Conservation (phyloP, 2,329 filamentous ascomycete genomes). For the Helotiales sp. region DNA sequence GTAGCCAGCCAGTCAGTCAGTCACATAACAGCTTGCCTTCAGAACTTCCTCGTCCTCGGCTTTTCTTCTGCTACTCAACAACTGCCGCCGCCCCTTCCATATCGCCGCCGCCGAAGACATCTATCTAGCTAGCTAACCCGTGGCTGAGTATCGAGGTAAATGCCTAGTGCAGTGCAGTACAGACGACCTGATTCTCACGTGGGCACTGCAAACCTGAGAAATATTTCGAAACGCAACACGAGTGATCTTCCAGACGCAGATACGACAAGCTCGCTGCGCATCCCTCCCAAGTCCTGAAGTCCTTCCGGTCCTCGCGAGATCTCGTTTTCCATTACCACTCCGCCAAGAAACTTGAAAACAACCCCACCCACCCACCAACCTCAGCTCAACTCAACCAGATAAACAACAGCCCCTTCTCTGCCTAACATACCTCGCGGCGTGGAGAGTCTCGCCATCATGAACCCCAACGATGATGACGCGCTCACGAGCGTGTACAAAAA, state of each 20-base stretch:
- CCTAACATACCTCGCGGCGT: conserved; percentile 25
- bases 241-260: conserved; percentile 26
- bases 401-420: neutral
- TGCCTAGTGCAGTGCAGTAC: neutral
- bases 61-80: neutral
- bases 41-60: neutral
- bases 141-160: conserved; percentile 6
- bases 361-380: conserved; percentile 31
- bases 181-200: neutral
- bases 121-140: neutral
- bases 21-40: no score
- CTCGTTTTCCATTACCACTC: neutral
- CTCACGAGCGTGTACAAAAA: conserved; percentile 88
- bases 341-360: conserved; percentile 27
- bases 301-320: neutral
- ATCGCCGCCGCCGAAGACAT: neutral
- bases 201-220: conserved; percentile 16
- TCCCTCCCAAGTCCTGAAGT: neutral
- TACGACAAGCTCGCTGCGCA: conserved; percentile 13
- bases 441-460: conserved; percentile 46
- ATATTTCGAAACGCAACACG: conserved; percentile 31
- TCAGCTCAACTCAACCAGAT: neutral
- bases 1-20: neutral
- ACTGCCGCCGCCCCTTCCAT: neutral
- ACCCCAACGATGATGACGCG: conserved; percentile 68